Base-by-base conservation (phyloP, 1,284 basidiomycete genomes). In the Puccinia coronata region DNA sequence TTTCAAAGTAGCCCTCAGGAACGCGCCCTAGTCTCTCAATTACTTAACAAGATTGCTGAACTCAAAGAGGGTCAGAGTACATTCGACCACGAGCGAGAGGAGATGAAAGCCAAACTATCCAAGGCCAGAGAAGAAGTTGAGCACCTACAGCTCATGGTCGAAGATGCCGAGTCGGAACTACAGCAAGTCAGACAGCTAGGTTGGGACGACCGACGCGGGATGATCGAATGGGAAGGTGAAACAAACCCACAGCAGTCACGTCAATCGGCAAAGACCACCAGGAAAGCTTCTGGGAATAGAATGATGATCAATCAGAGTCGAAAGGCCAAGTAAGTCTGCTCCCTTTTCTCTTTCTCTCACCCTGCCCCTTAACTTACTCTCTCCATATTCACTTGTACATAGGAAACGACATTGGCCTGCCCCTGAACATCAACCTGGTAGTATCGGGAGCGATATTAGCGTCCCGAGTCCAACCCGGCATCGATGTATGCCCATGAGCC, bases 31-130 rank as follows among this genome's bases (percentile, higher is more conserved):
- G 89, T 94, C 20, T 88, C 90, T 0, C 91, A 93, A 85, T 89
- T 95, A 4, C 86, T 94, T 43, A 84, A 87, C n/a, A 94, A 94
- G 86, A 92, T 95, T 73, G 88, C 89, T 39, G 93, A 95, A 85
- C 88, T 95, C 0, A 92, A 94, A 84, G 88, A 91, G 80, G 89
- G 92, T 16, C 93, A 96, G 84, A 83, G 88, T 23, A 88, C 90
- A 82, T 93, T 96, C 82, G 87, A 90, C 63, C 87, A 89, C 82
- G 90, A 93, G 84, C 92, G 93, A 84, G 86, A 86, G 0, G 89
- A 89, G 82, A 92, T 92, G 0, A 87, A 89, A 20, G 86, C 87
- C 39, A 90, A 91, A 79, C 87, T 93, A 34, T 88, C 89, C n/a
- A 88, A 89, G 4, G 92, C 92, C 11, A 91, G 91, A 82, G 88